phyloP scores from a whole-genome alignment of 257 asterid species.

The Solanum pinnatisectum region DNA sequence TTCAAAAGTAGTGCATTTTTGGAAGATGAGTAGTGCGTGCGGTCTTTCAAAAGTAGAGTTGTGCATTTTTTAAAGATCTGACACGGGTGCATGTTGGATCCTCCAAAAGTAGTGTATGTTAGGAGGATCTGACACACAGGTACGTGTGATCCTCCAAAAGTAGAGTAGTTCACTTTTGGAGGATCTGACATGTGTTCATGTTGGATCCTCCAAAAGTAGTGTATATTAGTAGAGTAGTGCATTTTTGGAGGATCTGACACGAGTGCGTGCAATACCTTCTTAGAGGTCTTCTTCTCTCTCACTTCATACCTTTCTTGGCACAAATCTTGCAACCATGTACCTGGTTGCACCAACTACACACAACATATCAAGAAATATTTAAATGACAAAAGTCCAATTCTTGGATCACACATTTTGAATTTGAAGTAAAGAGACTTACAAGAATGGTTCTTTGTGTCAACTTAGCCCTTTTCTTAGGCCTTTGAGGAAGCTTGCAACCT shows the following conservation, averaged over 20 bases:
- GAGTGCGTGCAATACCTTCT: conserved; percentile 11
- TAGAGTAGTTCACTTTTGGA: too few relatives aligned
- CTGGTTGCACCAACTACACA: conserved; percentile 37
- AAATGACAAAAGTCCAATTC: neutral
- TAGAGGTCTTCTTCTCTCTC: conserved; percentile 40
- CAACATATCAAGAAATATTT: neutral
- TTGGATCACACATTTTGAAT: neutral
- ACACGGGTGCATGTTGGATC: neutral
- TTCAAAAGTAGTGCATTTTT: neutral
- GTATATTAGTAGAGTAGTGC: too few relatives aligned
- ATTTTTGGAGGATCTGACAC: neutral
- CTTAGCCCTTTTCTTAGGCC: conserved; percentile 43
- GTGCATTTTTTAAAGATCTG: neutral
- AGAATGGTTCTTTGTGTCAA: conserved; percentile 27
- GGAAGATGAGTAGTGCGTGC: neutral
- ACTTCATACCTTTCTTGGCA: conserved; percentile 47
- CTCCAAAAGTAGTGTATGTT: too few relatives aligned
- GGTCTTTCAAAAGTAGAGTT: neutral
- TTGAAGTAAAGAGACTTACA: conserved; percentile 4
- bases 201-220: neutral
- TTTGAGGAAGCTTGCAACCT: conserved; percentile 39
- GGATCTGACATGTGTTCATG: too few relatives aligned
- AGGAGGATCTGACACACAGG: too few relatives aligned
- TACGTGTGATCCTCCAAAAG: too few relatives aligned
- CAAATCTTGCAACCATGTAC: conserved; percentile 40